Conservation (phyloP, 805 yeast genomes). For the Cyberlindnera subsufficiens region DNA sequence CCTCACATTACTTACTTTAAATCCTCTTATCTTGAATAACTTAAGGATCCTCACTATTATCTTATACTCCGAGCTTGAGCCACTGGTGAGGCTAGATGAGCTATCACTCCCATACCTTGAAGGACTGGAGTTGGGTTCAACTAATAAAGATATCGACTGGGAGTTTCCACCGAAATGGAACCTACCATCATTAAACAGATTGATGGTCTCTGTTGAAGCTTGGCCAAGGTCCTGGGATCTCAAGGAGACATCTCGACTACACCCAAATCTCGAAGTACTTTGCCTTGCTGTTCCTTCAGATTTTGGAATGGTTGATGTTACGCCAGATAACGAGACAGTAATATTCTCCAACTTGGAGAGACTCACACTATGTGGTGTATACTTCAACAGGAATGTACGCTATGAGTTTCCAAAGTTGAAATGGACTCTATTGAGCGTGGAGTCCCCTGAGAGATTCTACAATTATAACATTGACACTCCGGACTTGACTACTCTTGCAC, state of each 20-base stretch:
- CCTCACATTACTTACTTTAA: not conserved
- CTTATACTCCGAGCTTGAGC: not conserved
- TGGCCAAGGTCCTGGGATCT: constrained; percentile 1
- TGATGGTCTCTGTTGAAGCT: constrained; percentile 1
- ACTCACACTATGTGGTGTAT: constrained; percentile 1
- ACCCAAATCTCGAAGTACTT: not conserved
- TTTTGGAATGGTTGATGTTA: constrained; percentile 1
- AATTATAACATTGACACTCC: not conserved
- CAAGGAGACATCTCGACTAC: not conserved
- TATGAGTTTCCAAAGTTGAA: not conserved
- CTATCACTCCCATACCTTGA: not conserved
- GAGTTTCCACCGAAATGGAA: constrained; percentile 1
- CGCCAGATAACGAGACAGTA: not conserved
- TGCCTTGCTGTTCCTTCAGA: not conserved
- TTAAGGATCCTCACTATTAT: not conserved
- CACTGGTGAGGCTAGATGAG: not conserved
- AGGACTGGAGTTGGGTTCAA: not conserved
- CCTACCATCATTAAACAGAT: not conserved
- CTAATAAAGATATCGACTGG: not conserved
- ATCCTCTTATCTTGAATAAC: not conserved
- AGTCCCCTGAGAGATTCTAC: not conserved
- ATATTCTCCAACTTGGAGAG: not conserved
- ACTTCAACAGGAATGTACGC: not conserved
- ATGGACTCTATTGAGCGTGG: constrained; percentile 1
- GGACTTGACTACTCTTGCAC: not conserved